Conservation (phyloP, 768 basidiomycete genomes). For the Mycena vulgaris region DNA sequence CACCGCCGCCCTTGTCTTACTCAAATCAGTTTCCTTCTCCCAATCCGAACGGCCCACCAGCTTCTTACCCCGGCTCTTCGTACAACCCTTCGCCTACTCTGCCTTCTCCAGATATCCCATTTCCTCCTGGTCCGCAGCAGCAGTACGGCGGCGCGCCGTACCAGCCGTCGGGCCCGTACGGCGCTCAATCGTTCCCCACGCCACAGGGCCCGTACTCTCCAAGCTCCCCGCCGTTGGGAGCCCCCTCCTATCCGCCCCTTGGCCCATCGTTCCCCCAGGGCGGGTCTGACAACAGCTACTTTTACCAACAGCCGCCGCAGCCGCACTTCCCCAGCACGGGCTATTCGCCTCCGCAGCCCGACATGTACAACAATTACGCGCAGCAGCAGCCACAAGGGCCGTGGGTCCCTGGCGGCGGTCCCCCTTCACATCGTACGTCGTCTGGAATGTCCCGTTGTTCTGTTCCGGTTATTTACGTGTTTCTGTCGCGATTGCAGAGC, state of each 20-base stretch:
- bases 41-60: slow-evolving; percentile 10
- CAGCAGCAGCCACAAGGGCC: slow-evolving; percentile 24
- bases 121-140: slow-evolving; percentile 25
- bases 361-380: slow-evolving; percentile 30
- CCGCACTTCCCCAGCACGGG: slow-evolving; percentile 30
- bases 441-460: slow-evolving; percentile 8
- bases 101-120: slow-evolving; percentile 34
- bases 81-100: slow-evolving; percentile 15
- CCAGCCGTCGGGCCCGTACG: slow-evolving; percentile 7
- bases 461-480: slow-evolving; percentile 30
- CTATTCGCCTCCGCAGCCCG: slow-evolving; percentile 29
- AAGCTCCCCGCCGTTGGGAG: slow-evolving; percentile 23
- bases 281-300: slow-evolving; percentile 22
- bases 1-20: slow-evolving; percentile 24
- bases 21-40: slow-evolving; percentile 14
- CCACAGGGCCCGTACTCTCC: slow-evolving; percentile 14
- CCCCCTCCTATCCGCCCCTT: slow-evolving; percentile 41
- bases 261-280: slow-evolving; percentile 35
- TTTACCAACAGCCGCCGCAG: slow-evolving; percentile 32
- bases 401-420: slow-evolving; percentile 28
- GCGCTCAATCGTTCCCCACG: slow-evolving; percentile 28
- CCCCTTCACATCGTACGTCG: slow-evolving; percentile 34
- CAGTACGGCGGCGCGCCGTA: slow-evolving; percentile 15
- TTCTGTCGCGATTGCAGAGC: slow-evolving; percentile 32
- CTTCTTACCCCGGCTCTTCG: slow-evolving; percentile 29